Conservation (phyloP, 2,329 filamentous ascomycete species). For the Eutypella sp. region DNA sequence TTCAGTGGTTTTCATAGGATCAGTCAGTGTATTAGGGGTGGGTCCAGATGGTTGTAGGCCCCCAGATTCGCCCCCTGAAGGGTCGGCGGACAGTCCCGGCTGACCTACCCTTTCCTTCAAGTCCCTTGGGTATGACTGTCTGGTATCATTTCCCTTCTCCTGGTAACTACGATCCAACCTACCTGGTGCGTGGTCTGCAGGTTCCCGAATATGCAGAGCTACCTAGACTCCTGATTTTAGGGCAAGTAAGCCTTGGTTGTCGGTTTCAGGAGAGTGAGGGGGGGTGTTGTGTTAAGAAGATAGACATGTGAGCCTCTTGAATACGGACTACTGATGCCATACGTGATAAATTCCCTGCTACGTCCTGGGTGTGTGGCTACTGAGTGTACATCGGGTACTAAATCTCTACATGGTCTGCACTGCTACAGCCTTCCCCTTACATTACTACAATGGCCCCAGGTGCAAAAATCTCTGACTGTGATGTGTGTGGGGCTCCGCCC, state of each 20-base stretch:
- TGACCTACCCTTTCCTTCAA: conserved; percentile 15
- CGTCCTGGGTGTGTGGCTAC: background rate
- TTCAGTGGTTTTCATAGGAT: conserved; percentile 14
- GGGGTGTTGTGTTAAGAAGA: background rate
- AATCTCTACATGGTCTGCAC: background rate
- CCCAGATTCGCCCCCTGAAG: conserved; percentile 10
- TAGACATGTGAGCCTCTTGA: background rate
- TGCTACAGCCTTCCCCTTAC: background rate
- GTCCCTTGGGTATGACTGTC: conserved; percentile 15
- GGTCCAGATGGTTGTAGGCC: conserved; percentile 12
- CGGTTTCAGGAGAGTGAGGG: background rate
- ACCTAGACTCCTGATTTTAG: background rate
- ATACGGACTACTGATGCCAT: background rate
- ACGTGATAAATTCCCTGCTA: background rate
- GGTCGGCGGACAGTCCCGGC: conserved; percentile 14
- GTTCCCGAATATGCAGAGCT: background rate
- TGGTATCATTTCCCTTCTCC: conserved; percentile 14
- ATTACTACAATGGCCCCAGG: background rate
- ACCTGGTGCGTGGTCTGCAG: background rate
- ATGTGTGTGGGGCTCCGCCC: background rate
- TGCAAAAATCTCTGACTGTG: background rate
- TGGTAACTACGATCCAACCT: conserved; percentile 13
- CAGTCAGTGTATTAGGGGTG: conserved; percentile 17
- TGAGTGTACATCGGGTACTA: background rate
- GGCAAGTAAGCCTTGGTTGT: background rate